A percentile compares a stretch with the other conserved stretches of the same genome.
These are phyloP conservation scores for Syzygium oleosum DNA, from an alignment of 345 rosid genomes.

Conservation along the genomic window DNA sequence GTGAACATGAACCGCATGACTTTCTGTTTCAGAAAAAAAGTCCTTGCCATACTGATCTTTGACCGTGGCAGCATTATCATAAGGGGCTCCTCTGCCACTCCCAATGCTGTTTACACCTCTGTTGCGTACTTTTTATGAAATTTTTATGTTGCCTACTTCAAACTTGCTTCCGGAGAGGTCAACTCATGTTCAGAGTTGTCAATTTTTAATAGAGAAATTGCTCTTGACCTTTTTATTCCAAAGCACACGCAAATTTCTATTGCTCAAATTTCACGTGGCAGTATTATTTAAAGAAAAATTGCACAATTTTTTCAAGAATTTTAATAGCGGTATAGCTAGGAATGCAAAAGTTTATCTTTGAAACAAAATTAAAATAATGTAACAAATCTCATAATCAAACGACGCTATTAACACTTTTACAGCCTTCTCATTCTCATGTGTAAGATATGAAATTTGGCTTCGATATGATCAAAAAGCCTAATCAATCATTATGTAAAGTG, in stretches of 20 bases:
- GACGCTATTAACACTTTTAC: background rate
- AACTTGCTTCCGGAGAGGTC: constrained; percentile 21
- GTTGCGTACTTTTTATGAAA: constrained; percentile 11
- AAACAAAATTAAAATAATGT: background rate
- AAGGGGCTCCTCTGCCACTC: constrained; percentile 9
- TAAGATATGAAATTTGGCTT: no score
- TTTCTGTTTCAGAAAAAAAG: constrained; percentile 27
- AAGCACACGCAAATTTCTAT: background rate
- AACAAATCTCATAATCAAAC: background rate
- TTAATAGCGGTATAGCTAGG: background rate
- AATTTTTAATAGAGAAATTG: background rate
- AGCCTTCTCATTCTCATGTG: background rate
- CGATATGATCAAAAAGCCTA: no score
- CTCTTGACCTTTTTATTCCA: no score
- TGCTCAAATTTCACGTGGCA: background rate
- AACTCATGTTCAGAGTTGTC: constrained; percentile 35
- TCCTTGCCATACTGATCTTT: constrained; percentile 19
- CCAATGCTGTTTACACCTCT: constrained; percentile 15
- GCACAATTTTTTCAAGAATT: background rate
- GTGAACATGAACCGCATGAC: constrained; percentile 17
- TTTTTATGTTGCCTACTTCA: constrained; percentile 34
- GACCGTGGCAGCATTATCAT: background rate
- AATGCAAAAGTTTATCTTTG: background rate
- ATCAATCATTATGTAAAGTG: background rate
- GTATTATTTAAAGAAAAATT: background rate